Base-by-base conservation (phyloP, 805 yeast genomes). In the Candida endomychidarum region DNA sequence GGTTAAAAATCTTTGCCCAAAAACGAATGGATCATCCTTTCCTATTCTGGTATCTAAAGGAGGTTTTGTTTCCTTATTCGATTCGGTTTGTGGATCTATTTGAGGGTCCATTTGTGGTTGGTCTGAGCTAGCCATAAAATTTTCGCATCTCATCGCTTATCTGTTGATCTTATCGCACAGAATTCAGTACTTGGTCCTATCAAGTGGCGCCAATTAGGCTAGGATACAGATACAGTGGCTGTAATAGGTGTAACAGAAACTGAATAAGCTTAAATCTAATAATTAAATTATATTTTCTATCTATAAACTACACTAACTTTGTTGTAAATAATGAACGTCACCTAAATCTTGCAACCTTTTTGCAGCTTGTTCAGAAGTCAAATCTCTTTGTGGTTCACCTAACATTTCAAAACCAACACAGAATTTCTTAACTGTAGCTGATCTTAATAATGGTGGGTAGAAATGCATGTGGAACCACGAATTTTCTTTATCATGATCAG, bases 11-110 rank as follows among this genome's bases (percentile, higher is more conserved):
- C 99, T 71, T 58, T 88, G 95, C 8, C 99, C 99, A 64, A 93
- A 93, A 15, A 81, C 83, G 61, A 88, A 91, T 5, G 99, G 99
- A 24, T 78, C 71, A 51, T 90, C 97, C 46, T 91, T 83, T 2
- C 96, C 91, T 26, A 84, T 70, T 41, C 91, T 64, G 21, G 37
- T 29, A 16, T 40, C 42, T 34, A 47, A 39, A 11, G 47, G 37
- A 15, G 47, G 49, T 17, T 41, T 45, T 15, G 33, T 12, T 11
- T 40, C 42, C 36, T 34, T 34, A 5, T 9, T 18, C 5, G 37
- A 12, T 3, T 22, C 33, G 29, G n/a, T 25, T 8, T 15, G n/a
- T 21, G 12, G n/a, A n/a, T n/a, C n/a, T n/a, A n/a, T n/a, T n/a
- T n/a, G n/a, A 16, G 37, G 20, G 8, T 22, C 33, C 34, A 25